A percentile compares a stretch with the other conserved stretches of the same genome.
These are phyloP conservation scores for Phaseolus lunatus DNA, from an alignment of 306 rosid species.

Conservation along the genomic window DNA sequence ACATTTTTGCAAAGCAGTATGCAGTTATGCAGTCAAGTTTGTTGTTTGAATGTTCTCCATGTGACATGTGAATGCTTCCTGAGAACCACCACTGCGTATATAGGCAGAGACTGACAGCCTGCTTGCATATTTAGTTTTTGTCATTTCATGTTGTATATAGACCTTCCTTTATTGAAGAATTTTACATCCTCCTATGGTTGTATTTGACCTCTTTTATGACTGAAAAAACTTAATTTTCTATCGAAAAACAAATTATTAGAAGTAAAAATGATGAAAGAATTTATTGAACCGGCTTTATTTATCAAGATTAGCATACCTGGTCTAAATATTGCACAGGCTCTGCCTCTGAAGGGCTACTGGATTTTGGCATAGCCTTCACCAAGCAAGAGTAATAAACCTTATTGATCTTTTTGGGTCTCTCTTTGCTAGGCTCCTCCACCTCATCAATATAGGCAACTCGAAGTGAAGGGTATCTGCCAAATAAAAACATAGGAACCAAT, in stretches of 20 bases:
- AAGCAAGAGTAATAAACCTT: constrained; percentile 89
- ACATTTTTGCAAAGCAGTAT: constrained; percentile 7
- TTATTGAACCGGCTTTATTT: constrained; percentile 10
- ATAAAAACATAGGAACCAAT: constrained; percentile 32
- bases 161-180: constrained; percentile 1
- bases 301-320: constrained; percentile 61
- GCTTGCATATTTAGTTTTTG: constrained; percentile 15
- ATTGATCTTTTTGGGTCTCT: constrained; percentile 73
- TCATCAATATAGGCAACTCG: constrained; percentile 97
- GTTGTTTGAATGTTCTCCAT: not conserved
- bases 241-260: constrained; percentile 5
- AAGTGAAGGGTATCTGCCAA: constrained; percentile 88
- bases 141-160: not conserved
- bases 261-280: not conserved
- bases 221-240: not conserved
- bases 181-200: constrained; percentile 17
- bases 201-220: constrained; percentile 22
- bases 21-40: constrained; percentile 4
- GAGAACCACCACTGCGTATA: not conserved
- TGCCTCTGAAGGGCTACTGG: constrained; percentile 71
- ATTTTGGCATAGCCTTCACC: constrained; percentile 94
- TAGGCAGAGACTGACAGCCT: constrained; percentile 5
- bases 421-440: constrained; percentile 91
- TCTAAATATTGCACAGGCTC: constrained; percentile 84
- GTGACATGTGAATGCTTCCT: not conserved